Evolutionary conservation across 768 basidiomycete genomes (phyloP).

Genomic region (Lactarius hengduanensis): DNA sequence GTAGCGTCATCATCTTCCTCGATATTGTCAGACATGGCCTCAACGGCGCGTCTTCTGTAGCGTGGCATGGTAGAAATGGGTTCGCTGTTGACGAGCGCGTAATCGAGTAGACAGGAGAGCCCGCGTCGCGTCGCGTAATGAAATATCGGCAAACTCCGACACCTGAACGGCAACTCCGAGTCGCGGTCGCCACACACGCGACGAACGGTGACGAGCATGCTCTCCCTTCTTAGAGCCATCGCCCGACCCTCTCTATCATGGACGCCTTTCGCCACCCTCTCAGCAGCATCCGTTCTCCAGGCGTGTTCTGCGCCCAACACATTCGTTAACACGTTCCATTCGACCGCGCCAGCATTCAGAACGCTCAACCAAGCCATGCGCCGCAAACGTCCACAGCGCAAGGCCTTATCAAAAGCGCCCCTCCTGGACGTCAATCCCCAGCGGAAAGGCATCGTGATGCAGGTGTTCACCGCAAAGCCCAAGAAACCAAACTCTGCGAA

Average conservation of each 20-base stretch:
- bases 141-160: conserved; percentile 18
- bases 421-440: conserved; percentile 79
- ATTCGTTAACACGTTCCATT: conserved; percentile 56
- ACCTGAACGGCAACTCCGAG: too few species aligned
- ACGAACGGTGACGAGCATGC: conserved; percentile 12
- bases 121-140: conserved; percentile 9
- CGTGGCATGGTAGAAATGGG: conserved; percentile 38
- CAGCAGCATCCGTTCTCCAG: conserved; percentile 23
- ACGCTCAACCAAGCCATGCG: conserved; percentile 90
- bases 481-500: conserved; percentile 99
- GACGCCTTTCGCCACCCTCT: conserved; percentile 9
- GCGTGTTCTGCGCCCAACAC: conserved; percentile 24
- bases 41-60: conserved; percentile 43
- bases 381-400: conserved; percentile 55
- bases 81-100: background rate
- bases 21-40: conserved; percentile 54
- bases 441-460: conserved; percentile 87
- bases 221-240: conserved; percentile 18
- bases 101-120: background rate
- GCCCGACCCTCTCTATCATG: conserved; percentile 16
- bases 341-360: conserved; percentile 52
- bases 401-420: conserved; percentile 63
- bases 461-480: conserved; percentile 77
- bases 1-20: conserved; percentile 49
- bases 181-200: background rate